A percentile compares a stretch with the other conserved stretches of the same genome.
These are phyloP conservation scores for Marchantia polymorpha DNA, from an alignment of 225 moss, liverwort and hornwort species.

Conservation along the genomic window DNA sequence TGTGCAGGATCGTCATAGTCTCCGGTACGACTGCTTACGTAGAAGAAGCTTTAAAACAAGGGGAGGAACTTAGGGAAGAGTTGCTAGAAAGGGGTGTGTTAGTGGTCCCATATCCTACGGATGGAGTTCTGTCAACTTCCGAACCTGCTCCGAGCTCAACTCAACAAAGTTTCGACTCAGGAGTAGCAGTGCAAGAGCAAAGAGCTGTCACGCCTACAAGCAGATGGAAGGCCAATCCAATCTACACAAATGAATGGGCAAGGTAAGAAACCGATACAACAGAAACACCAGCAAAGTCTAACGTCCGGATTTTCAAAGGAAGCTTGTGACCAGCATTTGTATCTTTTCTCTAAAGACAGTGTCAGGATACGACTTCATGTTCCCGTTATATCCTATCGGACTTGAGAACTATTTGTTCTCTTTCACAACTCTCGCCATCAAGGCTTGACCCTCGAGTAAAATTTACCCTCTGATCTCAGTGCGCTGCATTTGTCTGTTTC, in stretches of 20 bases:
- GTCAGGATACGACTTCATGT: too few species aligned
- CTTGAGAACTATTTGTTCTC: too few species aligned
- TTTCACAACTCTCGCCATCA: too few species aligned
- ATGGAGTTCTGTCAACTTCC: constrained; percentile 45
- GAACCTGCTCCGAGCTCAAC: constrained; percentile 29
- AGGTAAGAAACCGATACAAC: constrained; percentile 60
- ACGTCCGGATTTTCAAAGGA: too few species aligned
- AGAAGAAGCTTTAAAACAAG: constrained; percentile 61
- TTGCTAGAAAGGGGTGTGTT: constrained; percentile 85
- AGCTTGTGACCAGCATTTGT: too few species aligned
- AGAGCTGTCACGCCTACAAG: constrained; percentile 48
- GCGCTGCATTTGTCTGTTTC: too few species aligned
- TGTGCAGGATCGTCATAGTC: constrained; percentile 74
- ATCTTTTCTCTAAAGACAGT: too few species aligned
- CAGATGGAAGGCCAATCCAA: constrained; percentile 77
- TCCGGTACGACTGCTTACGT: constrained; percentile 69
- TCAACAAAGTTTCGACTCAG: constrained; percentile 27
- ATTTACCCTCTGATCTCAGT: too few species aligned
- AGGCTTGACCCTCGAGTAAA: too few species aligned
- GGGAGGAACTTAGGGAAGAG: constrained; percentile 55
- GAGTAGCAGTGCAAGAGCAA: constrained; percentile 41
- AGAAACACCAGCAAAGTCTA: too few species aligned
- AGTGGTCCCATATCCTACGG: constrained; percentile 78
- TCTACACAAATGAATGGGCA: constrained; percentile 83
- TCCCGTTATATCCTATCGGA: too few species aligned